Conservation (phyloP, 2,329 filamentous ascomycete genomes). For the Botrytis pseudocinerea region DNA sequence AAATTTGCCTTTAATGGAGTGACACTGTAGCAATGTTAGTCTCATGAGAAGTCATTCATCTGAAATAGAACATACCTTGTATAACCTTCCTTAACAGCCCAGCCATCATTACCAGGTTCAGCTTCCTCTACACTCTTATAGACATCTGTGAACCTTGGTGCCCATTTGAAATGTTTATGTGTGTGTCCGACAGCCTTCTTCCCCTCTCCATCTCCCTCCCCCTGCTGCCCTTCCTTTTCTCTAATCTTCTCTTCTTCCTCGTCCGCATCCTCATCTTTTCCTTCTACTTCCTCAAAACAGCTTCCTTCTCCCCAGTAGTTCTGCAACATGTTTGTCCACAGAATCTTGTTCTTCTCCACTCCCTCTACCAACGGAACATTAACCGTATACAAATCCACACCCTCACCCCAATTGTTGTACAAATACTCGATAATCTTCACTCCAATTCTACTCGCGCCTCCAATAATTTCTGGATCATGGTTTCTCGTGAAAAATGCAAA, state of each 20-base stretch:
- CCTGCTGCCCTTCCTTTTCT: slow-evolving; percentile 54
- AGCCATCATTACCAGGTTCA: slow-evolving; percentile 83
- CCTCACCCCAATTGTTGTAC: slow-evolving; percentile 69
- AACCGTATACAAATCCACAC: slow-evolving; percentile 82
- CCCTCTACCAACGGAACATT: slow-evolving; percentile 85
- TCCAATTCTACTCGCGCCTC: slow-evolving; percentile 71
- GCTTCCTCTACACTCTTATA: slow-evolving; percentile 82
- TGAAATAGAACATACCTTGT: slow-evolving; percentile 63
- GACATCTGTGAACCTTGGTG: slow-evolving; percentile 82
- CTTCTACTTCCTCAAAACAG: slow-evolving; percentile 80
- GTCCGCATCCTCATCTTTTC: slow-evolving; percentile 62
- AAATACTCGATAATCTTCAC: slow-evolving; percentile 79
- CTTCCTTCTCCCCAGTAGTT: slow-evolving; percentile 86
- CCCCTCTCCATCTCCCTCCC: slow-evolving; percentile 36
- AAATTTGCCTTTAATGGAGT: slow-evolving; percentile 93
- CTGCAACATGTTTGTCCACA: slow-evolving; percentile 86
- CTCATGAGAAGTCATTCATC: slow-evolving; percentile 26
- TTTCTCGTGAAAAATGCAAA: slow-evolving; percentile 85
- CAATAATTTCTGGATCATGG: slow-evolving; percentile 80
- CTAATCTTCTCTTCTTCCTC: slow-evolving; percentile 71
- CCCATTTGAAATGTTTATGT: slow-evolving; percentile 94
- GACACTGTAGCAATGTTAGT: slow-evolving; percentile 57
- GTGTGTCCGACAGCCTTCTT: slow-evolving; percentile 51
- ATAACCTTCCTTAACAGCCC: slow-evolving; percentile 83
- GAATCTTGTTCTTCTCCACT: slow-evolving; percentile 67